These are phyloP conservation scores for Craterostigma plantagineum DNA, from an alignment of 257 asterid genomes.

Conservation along the genomic window DNA sequence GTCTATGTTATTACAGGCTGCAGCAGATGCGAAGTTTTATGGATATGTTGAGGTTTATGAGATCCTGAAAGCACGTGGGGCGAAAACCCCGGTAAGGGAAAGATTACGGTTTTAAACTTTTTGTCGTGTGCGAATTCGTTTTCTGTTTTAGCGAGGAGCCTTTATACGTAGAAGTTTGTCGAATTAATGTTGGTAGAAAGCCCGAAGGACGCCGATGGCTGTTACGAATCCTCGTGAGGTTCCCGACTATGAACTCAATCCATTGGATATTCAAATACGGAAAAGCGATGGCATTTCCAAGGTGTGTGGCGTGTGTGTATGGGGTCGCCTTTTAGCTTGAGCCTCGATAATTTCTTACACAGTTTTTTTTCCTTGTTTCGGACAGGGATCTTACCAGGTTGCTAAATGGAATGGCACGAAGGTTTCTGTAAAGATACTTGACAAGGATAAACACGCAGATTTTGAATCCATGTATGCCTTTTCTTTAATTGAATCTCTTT, in stretches of 20 bases:
- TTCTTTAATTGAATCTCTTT: no score
- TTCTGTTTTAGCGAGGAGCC: no score
- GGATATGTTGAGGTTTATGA: constrained; percentile 65
- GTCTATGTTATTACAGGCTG: constrained; percentile 43
- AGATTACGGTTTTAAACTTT: constrained; percentile 3
- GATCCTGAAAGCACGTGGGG: constrained; percentile 89
- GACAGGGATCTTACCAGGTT: constrained; percentile 94
- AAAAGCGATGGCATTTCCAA: constrained; percentile 82
- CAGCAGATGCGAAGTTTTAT: constrained; percentile 95
- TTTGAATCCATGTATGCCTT: constrained; percentile 75
- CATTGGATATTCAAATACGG: constrained; percentile 78
- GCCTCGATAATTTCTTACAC: no score
- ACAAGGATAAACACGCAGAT: constrained; percentile 64
- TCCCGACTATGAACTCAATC: constrained; percentile 97
- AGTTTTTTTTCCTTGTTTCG: no score
- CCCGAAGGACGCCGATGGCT: constrained; percentile 89
- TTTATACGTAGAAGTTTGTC: constrained; percentile 12
- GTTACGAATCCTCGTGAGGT: constrained; percentile 93
- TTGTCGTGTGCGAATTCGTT: no score
- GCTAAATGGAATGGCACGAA: constrained; percentile 97
- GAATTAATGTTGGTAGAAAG: constrained; percentile 41
- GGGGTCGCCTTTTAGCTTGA: no score
- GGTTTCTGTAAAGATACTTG: constrained; percentile 92
- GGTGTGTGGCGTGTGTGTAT: constrained; percentile 40
- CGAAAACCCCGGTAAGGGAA: constrained; percentile 59